Base-by-base conservation (phyloP, 805 yeast genomes). In the Yueomyces sinensis region DNA sequence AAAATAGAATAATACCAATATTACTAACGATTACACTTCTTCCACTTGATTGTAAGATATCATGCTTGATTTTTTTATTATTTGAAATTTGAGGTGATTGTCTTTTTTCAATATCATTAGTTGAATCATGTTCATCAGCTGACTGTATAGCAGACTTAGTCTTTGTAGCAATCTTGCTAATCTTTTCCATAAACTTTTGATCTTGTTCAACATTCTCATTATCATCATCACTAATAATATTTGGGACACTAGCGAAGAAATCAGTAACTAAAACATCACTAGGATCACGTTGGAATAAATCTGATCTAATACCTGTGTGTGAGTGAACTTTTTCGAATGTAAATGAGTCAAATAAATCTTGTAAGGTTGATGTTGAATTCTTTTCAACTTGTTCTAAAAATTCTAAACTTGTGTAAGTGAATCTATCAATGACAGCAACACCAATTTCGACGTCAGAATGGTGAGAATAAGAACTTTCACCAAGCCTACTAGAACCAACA, bases 361-460 rank as follows among this genome's bases (percentile, higher is more conserved):
- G 77, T 51, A 91, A 62, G 3, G 96, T 82, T 41, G 65, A 61
- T 19, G 72, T 63, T 1, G 95, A 82, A 44, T 76, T 75, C 56
- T 75, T 81, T 36, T 81, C 78, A 34, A 91, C 75, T 28, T 69
- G 65, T 59, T 89, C 98, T 49, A 91, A 66, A 51, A 77, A 91
- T 38, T 86, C 95, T 45, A 91, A 66, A 35, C 84, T 87, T 58
- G 74, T 84, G 56, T 86, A 87, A 0, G 99, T 91, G 62, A 91
- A 91, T 47, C 98, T 66, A 56, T 91, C 99, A 49, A 91, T 91
- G 11, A 91, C 95, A 0, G 98, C 96, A 34, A 91, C 97, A 6
- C 99, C 99, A 32, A 91, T 74, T 49, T 89, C 96, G 31, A 80
- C 72, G 54, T 91, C 99, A 1, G 96, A 83, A 55, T 84, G 95